Conservation (phyloP, 2,329 filamentous ascomycete genomes). For the Trichophyton rubrum region DNA sequence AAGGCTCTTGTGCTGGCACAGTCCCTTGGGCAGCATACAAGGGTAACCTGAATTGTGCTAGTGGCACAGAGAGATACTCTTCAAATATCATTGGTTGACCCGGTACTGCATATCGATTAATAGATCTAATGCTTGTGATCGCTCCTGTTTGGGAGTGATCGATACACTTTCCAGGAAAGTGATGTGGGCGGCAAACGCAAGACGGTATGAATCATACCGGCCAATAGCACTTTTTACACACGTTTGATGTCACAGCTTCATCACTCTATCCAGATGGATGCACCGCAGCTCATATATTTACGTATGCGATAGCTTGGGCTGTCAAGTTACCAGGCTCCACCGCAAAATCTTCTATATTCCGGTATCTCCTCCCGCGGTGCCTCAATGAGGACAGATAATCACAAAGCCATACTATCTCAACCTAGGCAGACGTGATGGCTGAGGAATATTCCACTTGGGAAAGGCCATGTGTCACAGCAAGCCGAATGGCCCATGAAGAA, state of each 20-base stretch:
- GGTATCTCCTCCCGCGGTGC: neutral
- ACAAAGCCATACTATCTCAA: neutral
- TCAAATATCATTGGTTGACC: neutral
- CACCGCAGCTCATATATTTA: neutral
- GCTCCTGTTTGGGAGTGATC: neutral
- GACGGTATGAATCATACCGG: neutral
- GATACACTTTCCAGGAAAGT: neutral
- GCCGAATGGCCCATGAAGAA: neutral
- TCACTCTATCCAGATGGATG: neutral
- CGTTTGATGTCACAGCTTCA: neutral
- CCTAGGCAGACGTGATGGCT: neutral
- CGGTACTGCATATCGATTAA: neutral
- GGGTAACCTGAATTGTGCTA: neutral
- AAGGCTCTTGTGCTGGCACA: neutral
- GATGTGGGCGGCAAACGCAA: neutral
- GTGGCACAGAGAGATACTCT: neutral
- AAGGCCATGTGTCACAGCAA: slow-evolving; percentile 1
- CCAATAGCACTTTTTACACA: neutral
- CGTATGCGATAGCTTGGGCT: neutral
- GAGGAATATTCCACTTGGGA: neutral
- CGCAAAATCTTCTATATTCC: neutral
- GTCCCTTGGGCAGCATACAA: neutral
- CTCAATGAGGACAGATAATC: neutral
- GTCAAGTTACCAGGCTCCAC: neutral
- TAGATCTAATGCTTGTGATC: neutral